Conservation (phyloP, 2,329 filamentous ascomycete species). For the Dissoconium aciculare region DNA sequence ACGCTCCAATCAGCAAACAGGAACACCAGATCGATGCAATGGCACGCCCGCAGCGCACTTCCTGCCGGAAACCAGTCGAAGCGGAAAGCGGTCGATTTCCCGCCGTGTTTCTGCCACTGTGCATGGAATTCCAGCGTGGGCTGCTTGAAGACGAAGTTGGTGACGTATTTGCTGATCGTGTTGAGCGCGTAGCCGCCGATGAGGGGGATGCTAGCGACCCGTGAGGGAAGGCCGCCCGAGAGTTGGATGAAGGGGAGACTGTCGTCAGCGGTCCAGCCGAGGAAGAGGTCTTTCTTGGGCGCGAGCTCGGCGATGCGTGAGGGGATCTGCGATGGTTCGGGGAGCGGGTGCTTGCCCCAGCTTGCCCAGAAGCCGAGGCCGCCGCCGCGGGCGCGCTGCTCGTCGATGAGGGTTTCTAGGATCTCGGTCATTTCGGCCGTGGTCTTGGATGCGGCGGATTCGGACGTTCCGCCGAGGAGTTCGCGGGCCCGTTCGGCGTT, state of each 20-base stretch:
- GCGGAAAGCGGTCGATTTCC: background rate
- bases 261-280: conserved; percentile 1
- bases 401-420: background rate
- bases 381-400: background rate
- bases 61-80: conserved; percentile 1
- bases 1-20: background rate
- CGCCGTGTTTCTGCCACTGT: background rate
- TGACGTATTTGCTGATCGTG: background rate
- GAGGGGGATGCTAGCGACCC: background rate
- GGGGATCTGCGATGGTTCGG: background rate
- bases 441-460: background rate
- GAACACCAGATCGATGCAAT: conserved; percentile 1
- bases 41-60: background rate
- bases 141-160: background rate
- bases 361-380: background rate
- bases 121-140: background rate
- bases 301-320: background rate
- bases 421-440: background rate
- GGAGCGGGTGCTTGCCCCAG: conserved; percentile 1
- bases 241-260: background rate
- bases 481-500: background rate
- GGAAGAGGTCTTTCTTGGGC: background rate
- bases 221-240: too few species aligned
- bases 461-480: background rate
- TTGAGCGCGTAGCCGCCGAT: background rate